Percentiles rank a stretch among this genome's conserved stretches.
Evolutionary conservation across 169 alveolate genomes (phyloP).

Genomic region (Theileria annulata): DNA sequence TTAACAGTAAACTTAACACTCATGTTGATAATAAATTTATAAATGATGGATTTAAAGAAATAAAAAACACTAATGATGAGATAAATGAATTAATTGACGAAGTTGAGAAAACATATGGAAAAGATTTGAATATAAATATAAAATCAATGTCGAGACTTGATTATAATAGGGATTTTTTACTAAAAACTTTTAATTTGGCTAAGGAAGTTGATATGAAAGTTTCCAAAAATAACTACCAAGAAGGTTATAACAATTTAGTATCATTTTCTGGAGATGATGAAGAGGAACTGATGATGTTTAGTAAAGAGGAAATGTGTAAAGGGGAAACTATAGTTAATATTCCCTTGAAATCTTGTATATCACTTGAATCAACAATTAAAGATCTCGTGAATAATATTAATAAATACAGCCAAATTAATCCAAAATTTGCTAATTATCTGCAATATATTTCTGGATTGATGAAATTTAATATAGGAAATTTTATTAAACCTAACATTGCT

Average conservation of each 20-base stretch:
- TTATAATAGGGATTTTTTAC: slow-evolving; percentile 23
- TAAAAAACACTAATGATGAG: background rate
- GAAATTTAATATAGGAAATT: background rate
- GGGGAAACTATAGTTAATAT: slow-evolving; percentile 12
- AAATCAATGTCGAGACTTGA: slow-evolving; percentile 19
- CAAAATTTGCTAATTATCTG: background rate
- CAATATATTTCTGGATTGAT: slow-evolving; percentile 21
- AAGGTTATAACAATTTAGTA: background rate
- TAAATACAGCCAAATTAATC: background rate
- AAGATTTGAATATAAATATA: background rate
- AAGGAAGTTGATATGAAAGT: slow-evolving; percentile 28
- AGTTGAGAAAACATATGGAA: background rate
- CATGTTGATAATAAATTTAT: too few relatives aligned
- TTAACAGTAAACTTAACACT: too few relatives aligned
- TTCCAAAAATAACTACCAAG: slow-evolving; percentile 16
- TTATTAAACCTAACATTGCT: background rate
- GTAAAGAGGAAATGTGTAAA: background rate
- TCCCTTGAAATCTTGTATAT: slow-evolving; percentile 13
- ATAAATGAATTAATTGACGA: background rate
- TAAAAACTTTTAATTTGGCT: slow-evolving; percentile 36
- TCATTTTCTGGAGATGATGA: slow-evolving; percentile 63
- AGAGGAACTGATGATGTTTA: slow-evolving; percentile 17
- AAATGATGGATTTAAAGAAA: too few relatives aligned
- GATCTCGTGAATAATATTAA: background rate
- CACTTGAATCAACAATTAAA: slow-evolving; percentile 10